Evolutionary conservation across 164 flowering plant genomes (phyloP).

Genomic region (Vitis vinifera): DNA sequence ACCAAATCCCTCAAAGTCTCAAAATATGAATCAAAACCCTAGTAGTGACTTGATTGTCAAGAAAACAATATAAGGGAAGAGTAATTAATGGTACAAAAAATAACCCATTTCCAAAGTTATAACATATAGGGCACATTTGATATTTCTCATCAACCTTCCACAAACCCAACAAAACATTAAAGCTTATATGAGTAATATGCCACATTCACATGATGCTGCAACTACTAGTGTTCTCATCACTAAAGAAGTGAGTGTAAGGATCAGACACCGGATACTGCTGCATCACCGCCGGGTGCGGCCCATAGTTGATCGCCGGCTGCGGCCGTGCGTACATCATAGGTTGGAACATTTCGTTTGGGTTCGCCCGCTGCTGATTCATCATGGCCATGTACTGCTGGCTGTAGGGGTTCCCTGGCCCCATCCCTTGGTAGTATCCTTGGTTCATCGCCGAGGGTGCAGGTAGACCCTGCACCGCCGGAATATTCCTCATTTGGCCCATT

Average conservation of each 20-base stretch:
- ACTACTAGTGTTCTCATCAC: slow-evolving; percentile 35
- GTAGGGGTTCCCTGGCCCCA: slow-evolving; percentile 40
- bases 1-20: too few relatives aligned
- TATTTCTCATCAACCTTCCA: background rate
- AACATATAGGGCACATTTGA: too few relatives aligned
- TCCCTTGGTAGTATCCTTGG: slow-evolving; percentile 44
- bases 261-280: slow-evolving; percentile 19
- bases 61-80: too few relatives aligned
- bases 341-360: slow-evolving; percentile 40
- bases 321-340: slow-evolving; percentile 56
- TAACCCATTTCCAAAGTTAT: too few relatives aligned
- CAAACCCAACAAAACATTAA: slow-evolving; percentile 1
- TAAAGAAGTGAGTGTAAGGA: slow-evolving; percentile 28
- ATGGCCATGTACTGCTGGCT: slow-evolving; percentile 52
- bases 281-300: slow-evolving; percentile 25
- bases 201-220: slow-evolving; percentile 35
- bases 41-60: too few relatives aligned
- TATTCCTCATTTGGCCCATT: slow-evolving; percentile 29
- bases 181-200: background rate
- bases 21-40: too few relatives aligned
- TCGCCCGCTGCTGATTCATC: slow-evolving; percentile 42
- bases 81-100: too few relatives aligned
- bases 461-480: slow-evolving; percentile 51
- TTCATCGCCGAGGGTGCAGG: slow-evolving; percentile 34
- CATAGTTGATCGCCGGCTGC: slow-evolving; percentile 31